Percentiles rank a stretch among this genome's conserved stretches.
phyloP scores from a whole-genome alignment of 2,329 filamentous ascomycete genomes.

The Nigrospora osmanthi region DNA sequence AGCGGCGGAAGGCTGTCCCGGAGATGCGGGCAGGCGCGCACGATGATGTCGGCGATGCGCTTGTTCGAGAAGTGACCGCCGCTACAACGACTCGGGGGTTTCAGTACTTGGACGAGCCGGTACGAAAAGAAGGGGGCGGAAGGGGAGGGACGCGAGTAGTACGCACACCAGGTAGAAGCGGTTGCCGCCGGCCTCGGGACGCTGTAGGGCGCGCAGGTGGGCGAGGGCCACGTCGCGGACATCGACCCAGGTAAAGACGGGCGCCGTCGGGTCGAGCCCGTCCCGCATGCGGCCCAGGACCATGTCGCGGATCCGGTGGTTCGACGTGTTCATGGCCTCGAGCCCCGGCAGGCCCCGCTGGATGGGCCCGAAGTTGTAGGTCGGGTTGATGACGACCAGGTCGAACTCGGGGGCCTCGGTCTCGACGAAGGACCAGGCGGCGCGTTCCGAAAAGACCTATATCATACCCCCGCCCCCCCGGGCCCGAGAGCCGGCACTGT shows the following conservation, averaged over 20 bases:
- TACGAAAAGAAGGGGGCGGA: too few species aligned
- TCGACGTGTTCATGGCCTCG: slow-evolving; percentile 64
- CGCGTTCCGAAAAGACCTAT: slow-evolving; percentile 58
- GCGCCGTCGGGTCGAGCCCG: slow-evolving; percentile 47
- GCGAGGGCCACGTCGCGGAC: slow-evolving; percentile 54
- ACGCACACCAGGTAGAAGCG: slow-evolving; percentile 51
- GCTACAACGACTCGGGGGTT: too few species aligned
- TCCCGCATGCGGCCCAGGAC: slow-evolving; percentile 54
- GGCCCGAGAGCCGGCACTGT: neutral
- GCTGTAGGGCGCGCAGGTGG: slow-evolving; percentile 52
- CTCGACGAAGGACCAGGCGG: slow-evolving; percentile 57
- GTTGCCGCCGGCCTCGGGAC: slow-evolving; percentile 48
- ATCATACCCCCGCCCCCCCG: slow-evolving; percentile 4
- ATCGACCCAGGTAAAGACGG: slow-evolving; percentile 51
- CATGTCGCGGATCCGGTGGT: slow-evolving; percentile 56
- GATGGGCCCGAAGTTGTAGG: slow-evolving; percentile 55
- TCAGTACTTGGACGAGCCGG: too few species aligned
- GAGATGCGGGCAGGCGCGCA: slow-evolving; percentile 45
- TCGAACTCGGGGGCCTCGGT: slow-evolving; percentile 48
- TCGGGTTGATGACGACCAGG: slow-evolving; percentile 53
- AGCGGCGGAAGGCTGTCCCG: slow-evolving; percentile 34
- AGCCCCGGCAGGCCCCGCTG: slow-evolving; percentile 56
- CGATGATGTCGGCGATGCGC: slow-evolving; percentile 46
- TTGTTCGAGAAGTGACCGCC: slow-evolving; percentile 54
- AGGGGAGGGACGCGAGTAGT: too few species aligned